phyloP scores from a whole-genome alignment of 768 basidiomycete species.

The Lactifluus subvellereus region DNA sequence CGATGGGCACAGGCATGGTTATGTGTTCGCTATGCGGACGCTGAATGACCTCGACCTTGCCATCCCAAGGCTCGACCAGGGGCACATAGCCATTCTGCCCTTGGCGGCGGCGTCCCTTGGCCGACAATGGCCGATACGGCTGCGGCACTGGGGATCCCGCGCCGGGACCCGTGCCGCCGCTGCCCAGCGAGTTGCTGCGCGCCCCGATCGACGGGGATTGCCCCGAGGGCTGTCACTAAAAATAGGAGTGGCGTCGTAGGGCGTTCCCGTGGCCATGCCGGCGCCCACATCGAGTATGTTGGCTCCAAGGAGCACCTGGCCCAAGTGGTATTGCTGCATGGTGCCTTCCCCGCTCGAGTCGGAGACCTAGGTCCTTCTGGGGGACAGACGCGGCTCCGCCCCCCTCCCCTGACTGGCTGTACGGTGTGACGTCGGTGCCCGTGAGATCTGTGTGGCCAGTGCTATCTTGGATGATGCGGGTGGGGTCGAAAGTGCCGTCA shows the following conservation, averaged over 20 bases:
- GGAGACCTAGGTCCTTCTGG: conserved; percentile 16
- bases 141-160: conserved; percentile 5
- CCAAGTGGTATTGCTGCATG: conserved; percentile 29
- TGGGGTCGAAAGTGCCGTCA: conserved; percentile 47
- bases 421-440: conserved; percentile 18
- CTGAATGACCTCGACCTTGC: conserved; percentile 11
- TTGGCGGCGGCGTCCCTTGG: conserved; percentile 27
- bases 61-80: conserved; percentile 23
- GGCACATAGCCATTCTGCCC: conserved; percentile 12
- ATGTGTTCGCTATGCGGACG: too few relatives aligned
- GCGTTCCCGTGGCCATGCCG: conserved; percentile 19
- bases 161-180: not conserved
- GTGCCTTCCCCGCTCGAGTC: conserved; percentile 3
- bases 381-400: conserved; percentile 23
- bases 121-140: conserved; percentile 15
- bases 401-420: conserved; percentile 25
- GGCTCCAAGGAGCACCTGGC: conserved; percentile 23
- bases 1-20: too few relatives aligned
- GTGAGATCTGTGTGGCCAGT: conserved; percentile 22
- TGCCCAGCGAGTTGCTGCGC: not conserved
- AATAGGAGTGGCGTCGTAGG: conserved; percentile 20
- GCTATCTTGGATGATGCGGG: conserved; percentile 33
- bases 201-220: conserved; percentile 1
- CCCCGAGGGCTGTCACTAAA: conserved; percentile 4
- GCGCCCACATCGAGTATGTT: conserved; percentile 20